These are phyloP conservation scores for Crithidia brevicula DNA, from an alignment of 208 protist species.

Conservation along the genomic window DNA sequence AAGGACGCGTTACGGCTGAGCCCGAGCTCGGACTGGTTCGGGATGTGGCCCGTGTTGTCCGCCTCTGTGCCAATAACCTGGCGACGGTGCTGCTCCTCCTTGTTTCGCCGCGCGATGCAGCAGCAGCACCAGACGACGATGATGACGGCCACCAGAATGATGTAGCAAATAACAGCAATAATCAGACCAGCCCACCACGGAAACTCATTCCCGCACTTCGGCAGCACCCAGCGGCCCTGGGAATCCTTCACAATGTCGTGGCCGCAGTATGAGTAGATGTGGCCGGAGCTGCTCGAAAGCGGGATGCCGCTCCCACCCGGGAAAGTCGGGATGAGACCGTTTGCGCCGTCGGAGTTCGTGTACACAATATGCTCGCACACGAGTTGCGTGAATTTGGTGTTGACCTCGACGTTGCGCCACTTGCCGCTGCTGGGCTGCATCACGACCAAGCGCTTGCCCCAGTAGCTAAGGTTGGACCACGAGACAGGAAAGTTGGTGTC, in stretches of 20 bases:
- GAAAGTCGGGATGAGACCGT: constrained; percentile 44
- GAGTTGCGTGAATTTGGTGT: constrained; percentile 34
- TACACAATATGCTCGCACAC: constrained; percentile 68
- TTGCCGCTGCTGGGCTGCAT: constrained; percentile 29
- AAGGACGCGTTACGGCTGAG: constrained; percentile 39
- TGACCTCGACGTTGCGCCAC: constrained; percentile 20
- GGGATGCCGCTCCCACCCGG: constrained; percentile 45
- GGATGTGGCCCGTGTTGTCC: constrained; percentile 43
- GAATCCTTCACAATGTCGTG: constrained; percentile 29
- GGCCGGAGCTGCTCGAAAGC: constrained; percentile 3
- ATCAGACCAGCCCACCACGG: constrained; percentile 65
- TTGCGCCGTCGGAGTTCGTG: constrained; percentile 39
- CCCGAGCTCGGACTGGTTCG: constrained; percentile 55
- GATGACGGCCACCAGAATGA: constrained; percentile 49
- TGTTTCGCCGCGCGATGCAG: constrained; percentile 25
- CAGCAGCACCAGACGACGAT: constrained; percentile 59
- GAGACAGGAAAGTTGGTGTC: constrained; percentile 31
- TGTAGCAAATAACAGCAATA: constrained; percentile 39
- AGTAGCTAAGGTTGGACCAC: constrained; percentile 21
- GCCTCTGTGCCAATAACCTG: constrained; percentile 15
- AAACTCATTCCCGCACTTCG: constrained; percentile 35
- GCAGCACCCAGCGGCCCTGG: constrained; percentile 34
- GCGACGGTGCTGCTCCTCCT: constrained; percentile 35
- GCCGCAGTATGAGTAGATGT: constrained; percentile 43
- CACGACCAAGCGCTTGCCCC: constrained; percentile 30